Evolutionary conservation across 495 filamentous ascomycete species (phyloP).

Genomic region (Patellaria atrata): DNA sequence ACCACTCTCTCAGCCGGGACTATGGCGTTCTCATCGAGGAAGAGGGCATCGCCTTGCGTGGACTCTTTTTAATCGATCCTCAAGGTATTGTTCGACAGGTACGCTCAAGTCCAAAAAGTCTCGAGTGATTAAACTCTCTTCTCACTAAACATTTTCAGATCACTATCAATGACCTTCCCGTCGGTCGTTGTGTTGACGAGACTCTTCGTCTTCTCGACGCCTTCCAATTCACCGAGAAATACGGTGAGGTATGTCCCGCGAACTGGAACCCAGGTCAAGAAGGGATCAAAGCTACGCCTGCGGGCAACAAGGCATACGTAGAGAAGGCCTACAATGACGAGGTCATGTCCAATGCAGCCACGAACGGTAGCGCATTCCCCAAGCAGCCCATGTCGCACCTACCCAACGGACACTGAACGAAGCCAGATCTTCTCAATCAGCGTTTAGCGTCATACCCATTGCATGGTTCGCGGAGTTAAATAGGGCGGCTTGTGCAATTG

Average conservation of each 20-base stretch:
- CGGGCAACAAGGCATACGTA: conserved; percentile 21
- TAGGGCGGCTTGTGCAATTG: no score
- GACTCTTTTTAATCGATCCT: conserved; percentile 47
- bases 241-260: conserved; percentile 43
- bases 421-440: no score
- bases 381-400: no score
- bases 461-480: no score
- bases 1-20: conserved; percentile 36
- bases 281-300: conserved; percentile 34
- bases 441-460: no score
- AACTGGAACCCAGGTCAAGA: conserved; percentile 40
- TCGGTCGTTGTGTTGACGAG: conserved; percentile 44
- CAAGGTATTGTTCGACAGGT: conserved; percentile 37
- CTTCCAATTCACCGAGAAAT: conserved; percentile 46
- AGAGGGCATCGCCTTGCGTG: conserved; percentile 40
- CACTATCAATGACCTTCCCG: conserved; percentile 44
- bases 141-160: conserved; percentile 24
- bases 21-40: conserved; percentile 47
- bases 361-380: no score
- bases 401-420: no score
- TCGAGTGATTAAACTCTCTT: neutral
- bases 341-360: conserved; percentile 8
- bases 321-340: conserved; percentile 18
- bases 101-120: conserved; percentile 4
- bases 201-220: conserved; percentile 43